Base-by-base conservation (phyloP, 352 stramenopile species). In the Globisporangium orthogonon region DNA sequence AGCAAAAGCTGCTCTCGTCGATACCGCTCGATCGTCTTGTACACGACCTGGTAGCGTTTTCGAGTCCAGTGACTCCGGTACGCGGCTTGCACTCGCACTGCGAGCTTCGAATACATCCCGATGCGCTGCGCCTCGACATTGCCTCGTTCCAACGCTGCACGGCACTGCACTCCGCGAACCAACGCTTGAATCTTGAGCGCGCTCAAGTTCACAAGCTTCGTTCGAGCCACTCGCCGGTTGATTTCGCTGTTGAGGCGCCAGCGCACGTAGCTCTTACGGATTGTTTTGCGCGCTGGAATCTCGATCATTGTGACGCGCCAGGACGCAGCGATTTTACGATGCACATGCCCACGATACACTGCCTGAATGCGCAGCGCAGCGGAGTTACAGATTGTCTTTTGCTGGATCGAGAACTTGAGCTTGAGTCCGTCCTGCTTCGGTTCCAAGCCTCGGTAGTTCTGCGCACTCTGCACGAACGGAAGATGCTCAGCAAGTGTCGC, bases 331-430 rank as follows among this genome's bases (percentile, higher is more conserved):
- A 86, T 53, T 23, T 45, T 52, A n/a, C 83, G 71, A 14, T 73
- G 78, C 14, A 78, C 40, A 47, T 84, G 66, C 0, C 83, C 80
- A 28, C 83, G 78, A 56, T 76, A 87, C 28, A 82, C 71, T 0
- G 80, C 81, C 46, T 93, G 80, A 5, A 93, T 73, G 14, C 80
- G 73, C n/a, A 93, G 39, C 23, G 73, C 83, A 0, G 83, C 78
- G 13, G 83, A 93, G 33, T 83, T 69, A 44, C 73, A 66, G 52
- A 93, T 91, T 40, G 83, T 89, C 29, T 76, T 70, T n/a, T 89
- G 70, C 51, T 92, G 83, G 3, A 84, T 67, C 0, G 73, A 85
- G 44, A 91, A 87, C 44, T 89, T 93, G 44, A 86, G 68, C 54
- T 76, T 59, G 31, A 83, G 54, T 15, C 69, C 69, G 51, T 91